Evolutionary conservation across 495 filamentous ascomycete genomes (phyloP).

Genomic region (Penicillium goetzii): DNA sequence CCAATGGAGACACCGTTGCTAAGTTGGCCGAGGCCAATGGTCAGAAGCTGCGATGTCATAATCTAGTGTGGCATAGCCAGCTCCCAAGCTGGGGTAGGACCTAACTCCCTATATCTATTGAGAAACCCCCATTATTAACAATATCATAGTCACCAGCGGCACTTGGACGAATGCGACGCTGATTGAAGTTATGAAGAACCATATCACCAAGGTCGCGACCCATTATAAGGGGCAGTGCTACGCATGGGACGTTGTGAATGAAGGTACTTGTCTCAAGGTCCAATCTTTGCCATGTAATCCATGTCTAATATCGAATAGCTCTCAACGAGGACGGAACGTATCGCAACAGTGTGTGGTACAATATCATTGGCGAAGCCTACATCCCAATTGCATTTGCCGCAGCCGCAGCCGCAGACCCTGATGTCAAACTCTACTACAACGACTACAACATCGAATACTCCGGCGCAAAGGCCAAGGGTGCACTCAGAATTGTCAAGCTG

Average conservation of each 20-base stretch:
- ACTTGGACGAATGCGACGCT: slow-evolving; percentile 59
- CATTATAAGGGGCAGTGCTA: slow-evolving; percentile 61
- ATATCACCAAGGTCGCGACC: slow-evolving; percentile 46
- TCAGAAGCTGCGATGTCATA: slow-evolving; percentile 62
- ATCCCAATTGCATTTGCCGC: slow-evolving; percentile 51
- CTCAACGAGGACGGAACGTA: slow-evolving; percentile 53
- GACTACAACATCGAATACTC: slow-evolving; percentile 66
- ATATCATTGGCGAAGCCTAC: slow-evolving; percentile 47
- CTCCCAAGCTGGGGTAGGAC: slow-evolving; percentile 58
- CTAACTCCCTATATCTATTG: neutral
- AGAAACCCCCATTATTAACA: slow-evolving; percentile 13
- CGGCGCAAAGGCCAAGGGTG: slow-evolving; percentile 51
- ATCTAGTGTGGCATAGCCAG: slow-evolving; percentile 65
- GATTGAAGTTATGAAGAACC: slow-evolving; percentile 50
- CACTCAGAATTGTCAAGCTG: slow-evolving; percentile 54
- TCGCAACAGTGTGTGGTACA: slow-evolving; percentile 47
- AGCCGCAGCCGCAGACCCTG: slow-evolving; percentile 52
- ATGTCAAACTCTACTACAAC: slow-evolving; percentile 67
- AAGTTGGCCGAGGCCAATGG: slow-evolving; percentile 55
- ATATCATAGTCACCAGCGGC: slow-evolving; percentile 48
- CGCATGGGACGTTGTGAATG: slow-evolving; percentile 49
- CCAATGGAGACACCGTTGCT: slow-evolving; percentile 53
- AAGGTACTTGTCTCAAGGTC: slow-evolving; percentile 29
- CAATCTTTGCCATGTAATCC: neutral
- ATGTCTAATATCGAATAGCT: slow-evolving; percentile 19